A percentile compares a stretch with the other conserved stretches of the same genome.
These are phyloP conservation scores for Boletales sp. DNA, from an alignment of 768 basidiomycete genomes.

Conservation along the genomic window DNA sequence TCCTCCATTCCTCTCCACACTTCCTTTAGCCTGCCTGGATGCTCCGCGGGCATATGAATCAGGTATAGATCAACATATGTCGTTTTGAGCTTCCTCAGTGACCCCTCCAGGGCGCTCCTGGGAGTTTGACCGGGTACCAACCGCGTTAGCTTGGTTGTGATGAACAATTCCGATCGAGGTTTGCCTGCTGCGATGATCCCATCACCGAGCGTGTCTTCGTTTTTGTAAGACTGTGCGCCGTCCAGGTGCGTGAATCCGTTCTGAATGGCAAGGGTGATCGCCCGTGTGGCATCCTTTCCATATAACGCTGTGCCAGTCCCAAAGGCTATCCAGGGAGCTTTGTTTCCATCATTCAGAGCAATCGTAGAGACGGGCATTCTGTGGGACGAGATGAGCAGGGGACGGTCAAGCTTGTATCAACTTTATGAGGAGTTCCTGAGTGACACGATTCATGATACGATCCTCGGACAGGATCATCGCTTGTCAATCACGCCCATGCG, in stretches of 20 bases:
- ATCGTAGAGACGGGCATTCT: constrained; percentile 31
- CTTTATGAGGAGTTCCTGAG: no score
- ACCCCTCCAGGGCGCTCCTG: constrained; percentile 45
- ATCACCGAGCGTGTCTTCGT: constrained; percentile 51
- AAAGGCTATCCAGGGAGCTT: constrained; percentile 56
- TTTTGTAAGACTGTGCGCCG: constrained; percentile 57
- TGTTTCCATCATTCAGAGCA: constrained; percentile 52
- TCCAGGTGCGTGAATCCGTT: constrained; percentile 60
- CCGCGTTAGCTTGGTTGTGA: constrained; percentile 53
- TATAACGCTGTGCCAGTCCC: constrained; percentile 59
- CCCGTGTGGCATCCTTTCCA: constrained; percentile 37
- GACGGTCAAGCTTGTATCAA: no score
- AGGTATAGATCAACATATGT: constrained; percentile 63
- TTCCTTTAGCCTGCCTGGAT: constrained; percentile 43
- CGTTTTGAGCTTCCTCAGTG: constrained; percentile 50
- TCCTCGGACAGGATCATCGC: no score
- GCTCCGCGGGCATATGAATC: constrained; percentile 46
- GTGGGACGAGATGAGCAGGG: not conserved
- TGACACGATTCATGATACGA: no score
- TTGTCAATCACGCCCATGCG: no score
- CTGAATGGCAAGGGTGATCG: constrained; percentile 47
- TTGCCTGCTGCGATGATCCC: constrained; percentile 50
- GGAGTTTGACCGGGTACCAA: constrained; percentile 42
- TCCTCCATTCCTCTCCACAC: constrained; percentile 64
- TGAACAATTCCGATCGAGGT: constrained; percentile 52